Conservation (phyloP, 345 rosid genomes). For the Populus alba region DNA sequence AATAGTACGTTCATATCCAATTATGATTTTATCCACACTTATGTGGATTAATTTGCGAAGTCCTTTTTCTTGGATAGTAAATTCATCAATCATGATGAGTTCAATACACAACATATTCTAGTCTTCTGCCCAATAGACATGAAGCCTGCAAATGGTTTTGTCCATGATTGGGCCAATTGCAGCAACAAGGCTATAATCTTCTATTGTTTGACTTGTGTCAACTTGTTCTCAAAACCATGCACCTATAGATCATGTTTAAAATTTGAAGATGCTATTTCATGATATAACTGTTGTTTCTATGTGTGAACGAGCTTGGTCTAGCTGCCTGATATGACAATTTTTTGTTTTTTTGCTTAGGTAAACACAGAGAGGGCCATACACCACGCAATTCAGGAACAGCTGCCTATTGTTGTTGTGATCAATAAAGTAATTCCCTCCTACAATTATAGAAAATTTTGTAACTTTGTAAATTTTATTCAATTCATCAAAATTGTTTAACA, state of each 20-base stretch:
- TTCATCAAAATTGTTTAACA: no score
- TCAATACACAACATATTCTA: background rate
- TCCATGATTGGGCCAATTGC: background rate
- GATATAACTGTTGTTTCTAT: background rate
- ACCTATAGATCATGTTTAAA: background rate
- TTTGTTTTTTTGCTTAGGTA: constrained; percentile 43
- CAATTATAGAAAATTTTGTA: background rate
- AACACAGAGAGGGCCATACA: constrained; percentile 98
- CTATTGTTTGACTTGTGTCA: background rate
- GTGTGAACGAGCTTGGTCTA: background rate
- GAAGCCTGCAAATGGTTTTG: background rate
- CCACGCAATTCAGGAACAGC: constrained; percentile 88
- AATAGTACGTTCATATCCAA: background rate
- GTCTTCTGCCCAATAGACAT: background rate
- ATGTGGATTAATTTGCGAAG: background rate
- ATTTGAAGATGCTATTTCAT: background rate
- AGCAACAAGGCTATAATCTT: background rate
- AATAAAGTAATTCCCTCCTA: constrained; percentile 55
- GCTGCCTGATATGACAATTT: constrained; percentile 7
- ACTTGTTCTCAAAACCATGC: background rate
- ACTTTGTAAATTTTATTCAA: no score
- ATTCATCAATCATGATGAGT: background rate
- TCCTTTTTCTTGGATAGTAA: background rate
- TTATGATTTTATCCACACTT: background rate
- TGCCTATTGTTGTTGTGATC: constrained; percentile 92